These are phyloP conservation scores for Ascochyta koolunga DNA, from an alignment of 2,329 filamentous ascomycete species.

Conservation along the genomic window DNA sequence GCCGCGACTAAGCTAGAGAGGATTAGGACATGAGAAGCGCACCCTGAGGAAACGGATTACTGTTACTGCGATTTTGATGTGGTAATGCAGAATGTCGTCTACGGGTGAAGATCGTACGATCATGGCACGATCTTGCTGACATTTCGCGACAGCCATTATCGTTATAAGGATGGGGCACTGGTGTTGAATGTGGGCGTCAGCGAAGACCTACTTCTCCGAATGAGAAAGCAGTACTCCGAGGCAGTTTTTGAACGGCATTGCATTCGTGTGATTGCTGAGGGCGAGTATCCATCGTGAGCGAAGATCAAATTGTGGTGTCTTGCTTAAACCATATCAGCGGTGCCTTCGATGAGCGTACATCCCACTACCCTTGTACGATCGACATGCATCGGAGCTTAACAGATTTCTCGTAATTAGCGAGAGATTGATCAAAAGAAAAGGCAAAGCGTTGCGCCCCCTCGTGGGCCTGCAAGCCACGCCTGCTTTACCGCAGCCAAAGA, in stretches of 20 bases:
- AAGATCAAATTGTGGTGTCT: not conserved
- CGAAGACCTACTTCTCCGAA: not conserved
- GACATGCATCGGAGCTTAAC: slow-evolving; percentile 11
- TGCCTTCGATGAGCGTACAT: not conserved
- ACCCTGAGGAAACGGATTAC: not conserved
- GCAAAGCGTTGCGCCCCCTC: slow-evolving; percentile 1
- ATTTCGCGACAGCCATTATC: not conserved
- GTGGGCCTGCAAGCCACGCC: slow-evolving; percentile 10
- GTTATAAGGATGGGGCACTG: not conserved
- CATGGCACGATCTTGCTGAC: not conserved
- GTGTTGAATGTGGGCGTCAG: not conserved
- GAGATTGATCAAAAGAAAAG: not conserved
- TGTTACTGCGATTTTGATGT: not conserved
- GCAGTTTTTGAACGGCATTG: not conserved
- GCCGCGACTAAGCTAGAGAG: slow-evolving; percentile 2
- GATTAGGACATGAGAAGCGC: not conserved
- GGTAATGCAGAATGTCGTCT: not conserved
- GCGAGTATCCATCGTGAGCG: not conserved
- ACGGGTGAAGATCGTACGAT: slow-evolving; percentile 7
- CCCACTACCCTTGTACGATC: not conserved
- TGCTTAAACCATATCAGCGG: not conserved
- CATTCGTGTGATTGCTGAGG: not conserved
- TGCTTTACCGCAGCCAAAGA: not conserved
- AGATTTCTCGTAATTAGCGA: not conserved
- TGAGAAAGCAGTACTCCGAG: not conserved